Percentiles rank a stretch among this genome's conserved stretches.
These are phyloP conservation scores for Neodidymelliopsis sp. DNA, from an alignment of 2,329 filamentous ascomycete genomes.

Conservation along the genomic window DNA sequence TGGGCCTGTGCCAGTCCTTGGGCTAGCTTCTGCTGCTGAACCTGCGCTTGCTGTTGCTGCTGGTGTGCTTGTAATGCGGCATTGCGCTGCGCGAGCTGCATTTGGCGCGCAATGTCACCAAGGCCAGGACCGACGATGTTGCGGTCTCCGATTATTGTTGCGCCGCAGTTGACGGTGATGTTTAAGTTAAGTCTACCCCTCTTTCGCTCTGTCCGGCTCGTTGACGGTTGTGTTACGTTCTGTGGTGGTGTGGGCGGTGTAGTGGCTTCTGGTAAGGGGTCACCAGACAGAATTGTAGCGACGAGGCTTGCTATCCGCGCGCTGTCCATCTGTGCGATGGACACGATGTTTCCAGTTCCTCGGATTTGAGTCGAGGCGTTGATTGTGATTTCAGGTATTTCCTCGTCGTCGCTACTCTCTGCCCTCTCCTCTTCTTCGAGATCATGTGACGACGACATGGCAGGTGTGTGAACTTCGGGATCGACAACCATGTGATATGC, in stretches of 20 bases:
- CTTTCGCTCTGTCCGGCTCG: conserved; percentile 13
- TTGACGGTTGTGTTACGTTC: conserved; percentile 9
- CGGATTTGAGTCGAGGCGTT: conserved; percentile 46
- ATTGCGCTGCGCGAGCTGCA: conserved; percentile 41
- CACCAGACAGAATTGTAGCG: conserved; percentile 29
- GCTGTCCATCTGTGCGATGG: conserved; percentile 42
- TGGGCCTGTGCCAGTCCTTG: conserved; percentile 14
- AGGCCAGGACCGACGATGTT: conserved; percentile 47
- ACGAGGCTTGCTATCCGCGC: conserved; percentile 38
- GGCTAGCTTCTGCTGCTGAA: conserved; percentile 16
- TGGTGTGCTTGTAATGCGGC: conserved; percentile 23
- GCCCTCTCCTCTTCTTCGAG: conserved; percentile 24
- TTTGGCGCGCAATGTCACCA: conserved; percentile 44
- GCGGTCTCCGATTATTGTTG: conserved; percentile 44
- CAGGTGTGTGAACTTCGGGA: conserved; percentile 27
- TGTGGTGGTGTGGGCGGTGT: not conserved
- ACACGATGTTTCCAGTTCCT: conserved; percentile 46
- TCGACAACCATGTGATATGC: conserved; percentile 42
- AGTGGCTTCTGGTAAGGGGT: conserved; percentile 7
- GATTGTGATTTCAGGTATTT: conserved; percentile 43
- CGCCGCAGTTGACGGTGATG: conserved; percentile 46
- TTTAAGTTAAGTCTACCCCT: conserved; percentile 31
- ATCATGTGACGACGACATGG: conserved; percentile 30
- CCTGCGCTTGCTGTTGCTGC: conserved; percentile 19
- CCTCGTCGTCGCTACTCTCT: conserved; percentile 28